These are phyloP conservation scores for Alternaria hordeiaustralica DNA, from an alignment of 2,329 filamentous ascomycete species.

Conservation along the genomic window DNA sequence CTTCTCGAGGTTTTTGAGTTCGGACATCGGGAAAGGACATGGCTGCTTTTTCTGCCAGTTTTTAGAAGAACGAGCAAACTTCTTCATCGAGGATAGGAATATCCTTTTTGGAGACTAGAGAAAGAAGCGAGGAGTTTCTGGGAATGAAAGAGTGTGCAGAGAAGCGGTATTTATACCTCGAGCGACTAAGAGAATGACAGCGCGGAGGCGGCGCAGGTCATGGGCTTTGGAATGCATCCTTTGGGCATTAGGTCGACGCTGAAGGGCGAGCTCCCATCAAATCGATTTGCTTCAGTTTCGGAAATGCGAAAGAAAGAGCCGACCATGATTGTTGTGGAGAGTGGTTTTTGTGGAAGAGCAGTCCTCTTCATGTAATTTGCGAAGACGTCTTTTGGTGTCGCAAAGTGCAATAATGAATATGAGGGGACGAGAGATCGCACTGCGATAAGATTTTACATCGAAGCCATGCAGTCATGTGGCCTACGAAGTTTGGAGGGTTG, in stretches of 20 bases:
- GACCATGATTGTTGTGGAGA: too few species aligned
- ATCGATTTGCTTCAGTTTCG: neutral
- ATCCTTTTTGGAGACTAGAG: neutral
- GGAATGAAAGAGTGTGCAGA: neutral
- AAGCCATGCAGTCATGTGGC: neutral
- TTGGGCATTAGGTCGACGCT: neutral
- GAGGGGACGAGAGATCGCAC: too few species aligned
- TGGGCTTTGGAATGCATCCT: neutral
- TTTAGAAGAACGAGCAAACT: neutral
- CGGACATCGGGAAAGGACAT: too few species aligned
- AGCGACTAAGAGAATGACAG: accelerated
- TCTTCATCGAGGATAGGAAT: too few species aligned
- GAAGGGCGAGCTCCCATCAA: too few species aligned
- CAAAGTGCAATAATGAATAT: neutral
- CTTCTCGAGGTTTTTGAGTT: too few species aligned
- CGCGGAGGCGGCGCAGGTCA: neutral
- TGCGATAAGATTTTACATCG: neutral
- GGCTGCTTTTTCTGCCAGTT: too few species aligned
- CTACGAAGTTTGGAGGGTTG: neutral
- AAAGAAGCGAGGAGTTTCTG: neutral
- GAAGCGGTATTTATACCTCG: neutral
- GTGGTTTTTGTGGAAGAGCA: neutral
- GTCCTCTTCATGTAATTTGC: too few species aligned
- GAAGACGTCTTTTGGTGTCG: neutral
- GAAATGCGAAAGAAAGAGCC: neutral